Conservation (phyloP, 768 basidiomycete species). For the Leucosporidium yakuticum region DNA sequence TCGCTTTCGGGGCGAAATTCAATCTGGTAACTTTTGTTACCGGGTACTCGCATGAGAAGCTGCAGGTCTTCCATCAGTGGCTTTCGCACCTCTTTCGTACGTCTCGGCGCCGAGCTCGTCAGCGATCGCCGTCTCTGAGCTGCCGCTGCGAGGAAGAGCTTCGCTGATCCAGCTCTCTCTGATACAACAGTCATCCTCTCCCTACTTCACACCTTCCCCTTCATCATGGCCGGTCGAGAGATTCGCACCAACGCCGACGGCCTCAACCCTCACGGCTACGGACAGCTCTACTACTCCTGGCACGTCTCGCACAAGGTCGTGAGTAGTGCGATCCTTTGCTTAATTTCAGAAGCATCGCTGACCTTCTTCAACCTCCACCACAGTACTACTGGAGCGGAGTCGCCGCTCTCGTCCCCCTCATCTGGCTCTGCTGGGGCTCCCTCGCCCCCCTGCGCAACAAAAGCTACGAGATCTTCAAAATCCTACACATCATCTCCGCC, state of each 20-base stretch:
- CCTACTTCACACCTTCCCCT: constrained; percentile 37
- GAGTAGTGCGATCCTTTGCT: not conserved
- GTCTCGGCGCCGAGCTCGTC: constrained; percentile 1
- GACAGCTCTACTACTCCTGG: constrained; percentile 32
- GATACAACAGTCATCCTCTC: constrained; percentile 22
- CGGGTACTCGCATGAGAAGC: constrained; percentile 42
- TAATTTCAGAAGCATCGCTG: too few species aligned
- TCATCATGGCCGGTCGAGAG: constrained; percentile 34
- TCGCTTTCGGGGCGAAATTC: constrained; percentile 38
- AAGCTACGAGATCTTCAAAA: constrained; percentile 38
- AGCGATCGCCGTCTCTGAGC: not conserved
- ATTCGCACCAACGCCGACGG: constrained; percentile 29
- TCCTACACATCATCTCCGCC: constrained; percentile 31
- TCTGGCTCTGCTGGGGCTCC: constrained; percentile 36
- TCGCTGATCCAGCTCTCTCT: not conserved
- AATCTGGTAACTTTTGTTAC: constrained; percentile 37
- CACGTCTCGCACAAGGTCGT: constrained; percentile 29
- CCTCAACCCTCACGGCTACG: constrained; percentile 23
- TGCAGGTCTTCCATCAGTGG: constrained; percentile 39
- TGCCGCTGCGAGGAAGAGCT: not conserved
- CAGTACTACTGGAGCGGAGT: constrained; percentile 36
- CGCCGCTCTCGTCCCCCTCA: constrained; percentile 33
- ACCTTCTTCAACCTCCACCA: too few species aligned
- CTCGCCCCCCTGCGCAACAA: constrained; percentile 27
- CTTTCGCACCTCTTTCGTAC: constrained; percentile 33